Evolutionary conservation across 495 filamentous ascomycete genomes (phyloP), one percentile per base, ranked within the genome.

Genomic region (Hyaloscypha finlandica): DNA sequence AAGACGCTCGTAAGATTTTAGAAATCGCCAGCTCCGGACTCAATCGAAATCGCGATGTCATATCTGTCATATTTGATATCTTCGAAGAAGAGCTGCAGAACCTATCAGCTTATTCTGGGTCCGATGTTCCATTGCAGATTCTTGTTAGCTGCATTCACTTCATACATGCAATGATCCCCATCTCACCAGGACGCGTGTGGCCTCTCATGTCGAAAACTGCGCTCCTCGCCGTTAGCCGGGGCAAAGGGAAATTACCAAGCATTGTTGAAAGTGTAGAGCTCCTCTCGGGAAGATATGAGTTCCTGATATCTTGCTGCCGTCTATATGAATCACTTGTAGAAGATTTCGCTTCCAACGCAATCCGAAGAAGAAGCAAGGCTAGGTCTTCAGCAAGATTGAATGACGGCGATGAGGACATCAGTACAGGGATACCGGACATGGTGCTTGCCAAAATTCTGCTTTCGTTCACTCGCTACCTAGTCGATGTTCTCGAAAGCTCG

Each of bases 101-200:
- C 25, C 56, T 67, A 45, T 74, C 77, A 12, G 74, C 78, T 2
- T 70, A 76, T 33, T 83, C 84, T 29, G 81, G 83, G 14, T 67
- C 79, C 6, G 85, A 83, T 32, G 79, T 76, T 4, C 78, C 82
- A 9, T 65, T 91, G 22, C 83, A 88, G 8, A 81, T 92, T 37
- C 80, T 94, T 30, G 82, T 90, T 37, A 86, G 88, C 39, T 97
- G 92, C 70, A 71, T 92, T 42, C 89, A 91, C 51, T 97, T 98
- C 67, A 83, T 94, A 16, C 82, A 89, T 65, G 86, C 86, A 22
- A 77, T 95, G 11, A 74, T 92, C 4, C 79, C 82, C 6, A 78
- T 96, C n/a, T 80, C 89, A 31, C 94, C 94, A 4, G 88, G 87
- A 54, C 81, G 94, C 65, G 87, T 97, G 2, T 99, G 94, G 94